A percentile compares a stretch with the other conserved stretches of the same genome.
phyloP scores from a whole-genome alignment of 2,329 filamentous ascomycete species.

The Aspergillus ibericus region DNA sequence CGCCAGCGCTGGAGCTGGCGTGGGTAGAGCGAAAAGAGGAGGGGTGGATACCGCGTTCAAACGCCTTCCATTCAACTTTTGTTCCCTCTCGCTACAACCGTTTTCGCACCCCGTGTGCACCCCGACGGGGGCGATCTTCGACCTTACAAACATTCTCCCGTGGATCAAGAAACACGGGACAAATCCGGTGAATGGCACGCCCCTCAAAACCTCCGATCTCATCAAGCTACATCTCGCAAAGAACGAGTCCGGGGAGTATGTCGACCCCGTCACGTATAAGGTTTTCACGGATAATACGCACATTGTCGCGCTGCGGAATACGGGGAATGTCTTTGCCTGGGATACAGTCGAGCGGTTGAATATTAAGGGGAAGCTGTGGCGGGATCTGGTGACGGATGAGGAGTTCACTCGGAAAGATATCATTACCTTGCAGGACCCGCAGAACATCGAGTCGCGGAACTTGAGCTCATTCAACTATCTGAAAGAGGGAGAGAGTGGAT shows the following conservation, averaged over 20 bases:
- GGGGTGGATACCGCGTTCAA: slow-evolving; percentile 69
- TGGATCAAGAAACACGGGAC: slow-evolving; percentile 95
- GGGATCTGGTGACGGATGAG: slow-evolving; percentile 80
- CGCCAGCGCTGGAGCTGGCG: slow-evolving; percentile 71
- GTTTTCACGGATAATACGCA: slow-evolving; percentile 98
- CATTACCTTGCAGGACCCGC: slow-evolving; percentile 93
- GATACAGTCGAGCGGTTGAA: slow-evolving; percentile 95
- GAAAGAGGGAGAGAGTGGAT: slow-evolving; percentile 71
- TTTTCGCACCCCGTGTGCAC: slow-evolving; percentile 96
- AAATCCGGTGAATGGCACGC: slow-evolving; percentile 82
- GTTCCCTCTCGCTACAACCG: slow-evolving; percentile 90
- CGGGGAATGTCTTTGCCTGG: slow-evolving; percentile 94
- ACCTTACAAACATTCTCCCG: slow-evolving; percentile 87
- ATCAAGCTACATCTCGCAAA: slow-evolving; percentile 90
- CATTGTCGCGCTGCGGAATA: slow-evolving; percentile 80
- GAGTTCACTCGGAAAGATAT: slow-evolving; percentile 89
- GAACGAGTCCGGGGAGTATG: slow-evolving; percentile 86
- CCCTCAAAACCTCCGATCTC: slow-evolving; percentile 76
- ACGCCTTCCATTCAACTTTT: slow-evolving; percentile 95
- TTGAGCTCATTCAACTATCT: slow-evolving; percentile 86
- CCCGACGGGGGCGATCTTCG: slow-evolving; percentile 81
- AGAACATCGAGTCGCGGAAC: slow-evolving; percentile 80
- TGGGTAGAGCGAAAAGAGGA: slow-evolving; percentile 54
- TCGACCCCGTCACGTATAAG: slow-evolving; percentile 96
- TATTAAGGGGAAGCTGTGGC: slow-evolving; percentile 95